Base-by-base conservation (phyloP, 495 filamentous ascomycete species). In the Lichenothelia convexa region DNA sequence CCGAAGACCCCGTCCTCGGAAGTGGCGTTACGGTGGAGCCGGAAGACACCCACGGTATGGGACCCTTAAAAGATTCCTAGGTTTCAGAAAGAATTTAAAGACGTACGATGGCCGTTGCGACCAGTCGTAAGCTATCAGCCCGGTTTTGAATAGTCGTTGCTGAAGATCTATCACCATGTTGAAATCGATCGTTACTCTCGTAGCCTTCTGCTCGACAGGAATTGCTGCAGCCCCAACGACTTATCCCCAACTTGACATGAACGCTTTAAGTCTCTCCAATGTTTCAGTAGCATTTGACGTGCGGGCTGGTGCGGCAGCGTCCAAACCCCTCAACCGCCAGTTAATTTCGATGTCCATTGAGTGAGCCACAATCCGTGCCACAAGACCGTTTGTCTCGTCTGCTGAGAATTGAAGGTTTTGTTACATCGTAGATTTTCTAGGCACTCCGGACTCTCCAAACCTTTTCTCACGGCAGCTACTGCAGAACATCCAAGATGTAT, bases 361-460 rank as follows among this genome's bases (percentile, higher is more conserved):
- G 24, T 27, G 24, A 27, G 24, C 13, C 13, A 27, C 24, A 7
- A 27, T 27, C 8, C 24, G 24, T 27, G 24, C 24, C 13, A 13
- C 24, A 27, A 8, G 24, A 8, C 24, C 24, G n/a, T n/a, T n/a
- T 27, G 24, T 27, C 24, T 27, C 13, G 13, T 27, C 24, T 13
- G 24, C 24, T 27, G 24, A 27, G 7, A 8, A 27, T 27, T 13
- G 24, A 27, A 27, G 24, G 4, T 38, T 38, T n/a, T 38, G 35
- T 26, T 38, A 38, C 35, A 38, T 30, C 18, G 27, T 38, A 20
- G 35, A 38, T 18, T 38, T 26, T 30, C 35, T 38, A 12, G 35
- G 35, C 20, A 18, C 27, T 1, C 21, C 27, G n/a, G 35, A 18
- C 11, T 38, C 35, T 20, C 35, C 35, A 18, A 38, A 38, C 24